Base-by-base conservation (phyloP, 257 asterid species). In the Prunella vulgaris region DNA sequence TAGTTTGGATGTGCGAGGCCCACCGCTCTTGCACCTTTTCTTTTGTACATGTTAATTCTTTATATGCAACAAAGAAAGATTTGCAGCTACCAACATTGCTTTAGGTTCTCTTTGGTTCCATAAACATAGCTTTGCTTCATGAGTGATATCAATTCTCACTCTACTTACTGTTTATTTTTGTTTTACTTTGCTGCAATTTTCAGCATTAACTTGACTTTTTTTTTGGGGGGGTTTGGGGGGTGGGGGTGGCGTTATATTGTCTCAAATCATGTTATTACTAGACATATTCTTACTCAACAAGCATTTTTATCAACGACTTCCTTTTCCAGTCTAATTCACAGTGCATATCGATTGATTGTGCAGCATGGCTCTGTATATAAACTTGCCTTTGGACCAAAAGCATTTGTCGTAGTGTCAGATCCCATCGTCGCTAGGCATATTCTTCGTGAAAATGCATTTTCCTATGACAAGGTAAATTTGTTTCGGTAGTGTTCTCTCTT, bases 361-460 rank as follows among this genome's bases (percentile, higher is more conserved):
- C 96, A 93, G 97, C 90, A 93, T 81, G 99, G 99, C 53, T 77
- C 96, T 2, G 95, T 93, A 20, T 93, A 90, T 74, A 88, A 86
- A 80, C 97, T 93, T 82, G 99, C 99, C 78, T 93, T 90, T 75
- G 99, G 97, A 76, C 99, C 99, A 48, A 93, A 93, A 75, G 96
- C 96, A 65, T 93, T 93, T 75, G 81, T 93, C 66, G 97, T 93
- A 57, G 95, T 93, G 70, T 93, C 99, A 9, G 99, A 93, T 80
- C 99, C 97, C 73, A 84, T 88, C 56, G 93, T 93, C 2, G 95
- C 99, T 15, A 84, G 96, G 66, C 83, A 93, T 75, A 86, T 93
- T 73, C 99, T 93, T 67, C 96, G 99, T 18, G 99, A 93, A 82
- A 93, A 93, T 75, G 92, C 96, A 64, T 88, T 90, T 79, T 85